A percentile compares a stretch with the other conserved stretches of the same genome.
Conservation (phyloP, 768 basidiomycete genomes). For the Galerina sulciceps region DNA sequence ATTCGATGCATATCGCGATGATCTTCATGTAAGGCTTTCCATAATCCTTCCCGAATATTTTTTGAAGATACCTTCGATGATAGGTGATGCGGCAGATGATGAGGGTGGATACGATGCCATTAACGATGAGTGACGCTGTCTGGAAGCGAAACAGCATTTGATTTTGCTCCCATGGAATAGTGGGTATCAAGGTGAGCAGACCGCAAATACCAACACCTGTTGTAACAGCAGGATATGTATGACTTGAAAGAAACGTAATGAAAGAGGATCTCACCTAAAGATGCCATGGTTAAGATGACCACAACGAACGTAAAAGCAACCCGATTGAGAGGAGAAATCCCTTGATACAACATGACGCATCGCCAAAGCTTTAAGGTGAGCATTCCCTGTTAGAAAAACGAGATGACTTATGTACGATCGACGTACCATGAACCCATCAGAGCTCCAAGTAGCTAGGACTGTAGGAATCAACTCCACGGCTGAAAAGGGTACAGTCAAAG, state of each 20-base stretch:
- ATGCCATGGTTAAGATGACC: not conserved
- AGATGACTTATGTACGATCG: not conserved
- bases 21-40: conserved; percentile 4
- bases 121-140: not conserved
- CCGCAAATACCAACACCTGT: conserved; percentile 5
- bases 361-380: conserved; percentile 9
- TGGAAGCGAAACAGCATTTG: conserved; percentile 6
- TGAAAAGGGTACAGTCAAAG: not conserved
- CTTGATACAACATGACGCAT: conserved; percentile 9
- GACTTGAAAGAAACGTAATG: not conserved
- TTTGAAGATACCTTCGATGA: conserved; percentile 4
- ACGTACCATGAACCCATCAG: conserved; percentile 13
- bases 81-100: conserved; percentile 5
- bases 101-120: conserved; percentile 2
- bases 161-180: conserved; percentile 6
- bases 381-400: not conserved
- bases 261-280: not conserved
- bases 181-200: not conserved
- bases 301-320: not conserved
- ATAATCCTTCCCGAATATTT: not conserved
- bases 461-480: not conserved
- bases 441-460: conserved; percentile 7
- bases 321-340: not conserved
- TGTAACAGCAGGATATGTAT: not conserved
- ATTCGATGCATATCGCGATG: conserved; percentile 15